Evolutionary conservation across 306 rosid species (phyloP).

Genomic region (Corylus americana): DNA sequence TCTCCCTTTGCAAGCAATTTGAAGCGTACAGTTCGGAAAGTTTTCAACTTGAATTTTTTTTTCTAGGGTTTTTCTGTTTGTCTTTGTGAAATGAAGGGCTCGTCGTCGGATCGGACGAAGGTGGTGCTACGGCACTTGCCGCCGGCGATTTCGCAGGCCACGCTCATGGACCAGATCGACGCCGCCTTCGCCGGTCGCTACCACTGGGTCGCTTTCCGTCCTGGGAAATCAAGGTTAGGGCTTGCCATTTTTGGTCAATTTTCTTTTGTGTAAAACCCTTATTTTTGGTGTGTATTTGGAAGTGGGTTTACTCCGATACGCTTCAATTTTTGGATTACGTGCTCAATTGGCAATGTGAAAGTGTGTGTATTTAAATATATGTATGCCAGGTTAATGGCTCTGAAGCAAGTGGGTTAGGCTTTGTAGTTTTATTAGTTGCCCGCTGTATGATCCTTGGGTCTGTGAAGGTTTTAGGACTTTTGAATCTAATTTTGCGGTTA

Average conservation of each 20-base stretch:
- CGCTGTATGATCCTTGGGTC: neutral
- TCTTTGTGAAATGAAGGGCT: conserved; percentile 38
- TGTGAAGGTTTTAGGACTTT: neutral
- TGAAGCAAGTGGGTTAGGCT: conserved; percentile 1
- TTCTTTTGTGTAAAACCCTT: neutral
- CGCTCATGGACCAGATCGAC: conserved; percentile 53
- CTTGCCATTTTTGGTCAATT: neutral
- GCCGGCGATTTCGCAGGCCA: conserved; percentile 50
- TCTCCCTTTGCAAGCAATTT: conserved; percentile 4
- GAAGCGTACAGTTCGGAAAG: neutral
- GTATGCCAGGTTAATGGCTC: neutral
- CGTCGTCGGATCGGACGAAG: conserved; percentile 70
- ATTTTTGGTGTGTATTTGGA: neutral
- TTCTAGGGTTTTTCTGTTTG: conserved; percentile 38
- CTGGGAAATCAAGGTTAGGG: conserved; percentile 50
- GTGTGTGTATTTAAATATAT: neutral
- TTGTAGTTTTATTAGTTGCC: neutral
- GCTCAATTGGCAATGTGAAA: neutral
- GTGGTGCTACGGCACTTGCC: conserved; percentile 82
- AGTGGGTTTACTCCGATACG: neutral
- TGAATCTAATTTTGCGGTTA: neutral
- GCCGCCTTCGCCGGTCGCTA: conserved; percentile 57
- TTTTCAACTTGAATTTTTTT: neutral
- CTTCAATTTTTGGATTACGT: neutral
- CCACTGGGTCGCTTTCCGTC: conserved; percentile 61